These are phyloP conservation scores for Lepiota brunneoincarnata DNA, from an alignment of 768 basidiomycete genomes.

Conservation along the genomic window DNA sequence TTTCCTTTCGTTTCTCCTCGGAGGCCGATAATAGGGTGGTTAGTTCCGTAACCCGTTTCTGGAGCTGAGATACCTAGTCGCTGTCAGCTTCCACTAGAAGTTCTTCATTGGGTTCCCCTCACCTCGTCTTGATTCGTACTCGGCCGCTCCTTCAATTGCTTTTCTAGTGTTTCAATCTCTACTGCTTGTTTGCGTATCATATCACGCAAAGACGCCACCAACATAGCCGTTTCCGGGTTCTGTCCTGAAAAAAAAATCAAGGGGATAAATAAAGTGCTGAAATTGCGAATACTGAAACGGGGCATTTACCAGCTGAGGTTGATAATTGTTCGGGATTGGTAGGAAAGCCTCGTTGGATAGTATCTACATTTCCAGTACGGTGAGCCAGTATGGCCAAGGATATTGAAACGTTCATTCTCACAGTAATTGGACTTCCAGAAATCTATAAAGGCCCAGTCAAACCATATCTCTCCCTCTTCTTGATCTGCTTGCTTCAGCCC, in stretches of 20 bases:
- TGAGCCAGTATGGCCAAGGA: background rate
- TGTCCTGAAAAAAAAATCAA: constrained; percentile 39
- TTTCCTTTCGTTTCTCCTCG: constrained; percentile 70
- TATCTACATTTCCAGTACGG: constrained; percentile 46
- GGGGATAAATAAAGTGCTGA: constrained; percentile 6
- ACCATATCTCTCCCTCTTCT: constrained; percentile 89
- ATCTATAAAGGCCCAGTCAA: constrained; percentile 97
- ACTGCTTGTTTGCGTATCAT: constrained; percentile 79
- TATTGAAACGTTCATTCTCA: constrained; percentile 33
- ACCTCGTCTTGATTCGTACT: constrained; percentile 25
- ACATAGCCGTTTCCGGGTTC: constrained; percentile 73
- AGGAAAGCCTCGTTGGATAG: constrained; percentile 71
- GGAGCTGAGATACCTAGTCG: constrained; percentile 42
- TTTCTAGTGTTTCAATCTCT: constrained; percentile 72
- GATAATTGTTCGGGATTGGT: constrained; percentile 66
- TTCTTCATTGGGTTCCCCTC: constrained; percentile 30
- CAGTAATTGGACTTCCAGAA: constrained; percentile 99
- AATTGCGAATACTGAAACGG: constrained; percentile 3
- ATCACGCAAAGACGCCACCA: constrained; percentile 82
- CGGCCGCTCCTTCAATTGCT: constrained; percentile 45
- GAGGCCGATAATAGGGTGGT: constrained; percentile 46
- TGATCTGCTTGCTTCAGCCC: constrained; percentile 35
- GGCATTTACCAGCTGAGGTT: constrained; percentile 52
- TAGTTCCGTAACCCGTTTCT: constrained; percentile 43
- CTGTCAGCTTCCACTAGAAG: background rate